Evolutionary conservation across 2,329 filamentous ascomycete species (phyloP).

Genomic region (Pseudogymnoascus sp.): DNA sequence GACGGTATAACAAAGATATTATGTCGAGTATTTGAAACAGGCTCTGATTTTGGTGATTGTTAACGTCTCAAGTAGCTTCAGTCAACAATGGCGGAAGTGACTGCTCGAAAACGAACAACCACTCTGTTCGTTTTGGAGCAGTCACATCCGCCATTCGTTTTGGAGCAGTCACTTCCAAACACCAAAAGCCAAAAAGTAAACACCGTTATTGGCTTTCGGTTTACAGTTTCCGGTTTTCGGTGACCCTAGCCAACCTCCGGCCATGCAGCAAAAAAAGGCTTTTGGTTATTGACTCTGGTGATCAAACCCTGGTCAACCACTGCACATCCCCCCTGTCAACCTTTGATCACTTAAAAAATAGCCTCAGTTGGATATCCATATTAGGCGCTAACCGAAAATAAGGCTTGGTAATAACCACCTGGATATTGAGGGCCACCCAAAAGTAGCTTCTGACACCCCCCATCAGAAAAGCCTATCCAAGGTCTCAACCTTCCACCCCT

Average conservation of each 20-base stretch:
- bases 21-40: not conserved
- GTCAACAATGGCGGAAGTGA: not conserved
- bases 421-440: not conserved
- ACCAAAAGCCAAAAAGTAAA: no score
- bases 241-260: not conserved
- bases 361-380: not conserved
- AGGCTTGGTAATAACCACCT: not conserved
- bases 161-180: no score
- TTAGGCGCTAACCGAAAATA: not conserved
- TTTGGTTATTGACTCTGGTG: not conserved
- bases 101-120: not conserved
- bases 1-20: not conserved
- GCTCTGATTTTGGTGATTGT: not conserved
- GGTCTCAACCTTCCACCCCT: constrained; percentile 9
- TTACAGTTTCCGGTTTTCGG: not conserved
- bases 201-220: no score
- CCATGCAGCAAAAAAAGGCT: not conserved
- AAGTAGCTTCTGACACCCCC: not conserved
- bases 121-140: no score
- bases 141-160: not conserved
- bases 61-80: not conserved
- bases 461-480: constrained; percentile 1
- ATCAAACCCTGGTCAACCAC: not conserved
- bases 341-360: not conserved
- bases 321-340: not conserved